Evolutionary conservation across 1,284 basidiomycete species (phyloP), one percentile per base, ranked within the genome.

Genomic region (Apiotrichum sp.): DNA sequence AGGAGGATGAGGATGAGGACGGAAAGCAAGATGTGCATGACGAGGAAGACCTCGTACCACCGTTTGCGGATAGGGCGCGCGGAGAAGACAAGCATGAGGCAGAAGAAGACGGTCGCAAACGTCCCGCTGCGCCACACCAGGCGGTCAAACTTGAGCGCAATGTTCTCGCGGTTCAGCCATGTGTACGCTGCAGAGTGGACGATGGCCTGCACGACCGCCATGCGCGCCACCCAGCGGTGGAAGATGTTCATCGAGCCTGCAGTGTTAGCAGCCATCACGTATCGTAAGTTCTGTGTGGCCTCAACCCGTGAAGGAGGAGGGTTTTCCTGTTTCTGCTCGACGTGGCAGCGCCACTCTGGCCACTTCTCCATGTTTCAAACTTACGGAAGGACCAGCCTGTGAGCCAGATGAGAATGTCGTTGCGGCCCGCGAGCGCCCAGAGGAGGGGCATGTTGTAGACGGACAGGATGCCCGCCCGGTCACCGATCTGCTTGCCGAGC

Each of bases 321-420:
- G n/a, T n/a, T n/a, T n/a, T n/a, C n/a, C n/a, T n/a, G n/a, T n/a
- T n/a, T n/a, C n/a, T n/a, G n/a, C n/a, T n/a, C n/a, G n/a, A n/a
- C n/a, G n/a, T n/a, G n/a, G n/a, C n/a, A n/a, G n/a, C n/a, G 47
- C 35, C 7, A 6, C 4, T 22, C 11, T 33, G 43, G 32, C 16
- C 13, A 7, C 11, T 31, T 8, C 6, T 16, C 3, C 6, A n/a
- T 55, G 61, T 47, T 33, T 60, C 11, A 36, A 36, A 36, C 35
- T 36, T 36, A 36, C 62, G 42, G 50, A 56, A 70, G 11, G 60
- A 64, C 65, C 67, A 71, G 16, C 68, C 67, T 2, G 65, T 66
- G 32, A 71, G 31, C 67, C 65, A 71, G 22, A 71, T 60, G 34
- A 71, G 44, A 32, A 67, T 43, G 55, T 69, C 65, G 56, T 71